A percentile compares a stretch with the other conserved stretches of the same genome.
Conservation (phyloP, 139 green algal genomes). For the Astrephomene gubernaculifera region DNA sequence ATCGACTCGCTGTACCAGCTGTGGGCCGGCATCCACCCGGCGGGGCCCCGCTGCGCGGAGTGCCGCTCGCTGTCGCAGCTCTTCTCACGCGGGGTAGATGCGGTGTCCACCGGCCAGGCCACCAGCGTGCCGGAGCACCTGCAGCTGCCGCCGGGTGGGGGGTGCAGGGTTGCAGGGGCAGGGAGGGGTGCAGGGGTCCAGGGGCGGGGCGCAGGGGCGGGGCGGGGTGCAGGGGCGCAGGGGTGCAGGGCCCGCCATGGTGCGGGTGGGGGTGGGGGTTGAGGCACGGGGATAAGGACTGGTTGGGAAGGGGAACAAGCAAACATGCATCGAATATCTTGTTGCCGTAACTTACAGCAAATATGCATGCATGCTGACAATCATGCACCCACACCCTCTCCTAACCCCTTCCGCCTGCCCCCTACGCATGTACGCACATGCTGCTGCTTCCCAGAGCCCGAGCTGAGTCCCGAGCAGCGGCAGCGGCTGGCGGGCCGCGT, state of each 20-base stretch:
- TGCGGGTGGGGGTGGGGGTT: too few species aligned
- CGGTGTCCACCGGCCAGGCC: conserved; percentile 13
- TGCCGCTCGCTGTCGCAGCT: conserved; percentile 30
- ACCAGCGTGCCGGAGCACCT: conserved; percentile 19
- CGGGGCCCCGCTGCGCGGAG: background rate
- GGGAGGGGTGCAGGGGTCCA: background rate
- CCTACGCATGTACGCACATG: too few species aligned
- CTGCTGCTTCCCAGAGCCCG: background rate
- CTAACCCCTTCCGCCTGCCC: too few species aligned
- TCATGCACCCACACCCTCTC: too few species aligned
- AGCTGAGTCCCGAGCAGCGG: background rate
- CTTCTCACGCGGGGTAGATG: conserved; percentile 23
- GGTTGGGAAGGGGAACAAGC: too few species aligned
- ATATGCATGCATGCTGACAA: too few species aligned
- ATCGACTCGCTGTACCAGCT: conserved; percentile 25
- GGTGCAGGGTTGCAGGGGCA: background rate
- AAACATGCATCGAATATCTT: too few species aligned
- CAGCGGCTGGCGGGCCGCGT: background rate
- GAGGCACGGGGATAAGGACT: too few species aligned
- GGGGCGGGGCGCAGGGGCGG: background rate
- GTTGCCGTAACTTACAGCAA: too few species aligned
- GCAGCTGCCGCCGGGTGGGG: conserved; percentile 6
- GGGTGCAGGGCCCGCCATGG: too few species aligned
- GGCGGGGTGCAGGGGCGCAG: too few species aligned
- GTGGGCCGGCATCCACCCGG: background rate